These are phyloP conservation scores for Taiwanofungus camphoratus DNA, from an alignment of 1,284 basidiomycete species.

Conservation along the genomic window DNA sequence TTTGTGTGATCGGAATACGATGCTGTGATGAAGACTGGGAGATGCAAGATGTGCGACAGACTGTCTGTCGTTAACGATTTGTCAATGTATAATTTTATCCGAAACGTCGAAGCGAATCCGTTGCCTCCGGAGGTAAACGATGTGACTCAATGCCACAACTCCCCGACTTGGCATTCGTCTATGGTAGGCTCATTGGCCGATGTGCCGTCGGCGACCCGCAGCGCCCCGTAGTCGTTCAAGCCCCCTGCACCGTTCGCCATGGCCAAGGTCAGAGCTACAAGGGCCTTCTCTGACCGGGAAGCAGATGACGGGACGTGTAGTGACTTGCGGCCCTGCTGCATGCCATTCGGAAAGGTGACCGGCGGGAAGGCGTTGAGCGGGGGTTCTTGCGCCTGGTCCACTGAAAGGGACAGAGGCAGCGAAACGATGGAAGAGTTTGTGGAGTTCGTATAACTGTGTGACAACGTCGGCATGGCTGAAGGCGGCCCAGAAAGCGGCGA, in stretches of 20 bases:
- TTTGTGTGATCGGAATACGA: neutral
- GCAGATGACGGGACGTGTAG: conserved; percentile 19
- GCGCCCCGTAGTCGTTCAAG: conserved; percentile 54
- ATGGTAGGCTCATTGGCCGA: conserved; percentile 29
- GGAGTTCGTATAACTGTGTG: conserved; percentile 25
- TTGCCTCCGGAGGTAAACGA: conserved; percentile 5
- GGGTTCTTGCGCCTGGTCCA: conserved; percentile 4
- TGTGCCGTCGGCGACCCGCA: conserved; percentile 38
- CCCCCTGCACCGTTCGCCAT: conserved; percentile 67
- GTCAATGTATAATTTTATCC: too few relatives aligned
- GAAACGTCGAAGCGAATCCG: too few relatives aligned
- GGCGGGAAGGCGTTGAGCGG: conserved; percentile 17
- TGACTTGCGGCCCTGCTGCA: conserved; percentile 3
- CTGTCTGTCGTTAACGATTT: too few relatives aligned
- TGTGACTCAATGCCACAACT: conserved; percentile 47
- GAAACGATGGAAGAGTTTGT: conserved; percentile 31
- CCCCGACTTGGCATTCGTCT: conserved; percentile 48
- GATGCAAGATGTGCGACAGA: conserved; percentile 2
- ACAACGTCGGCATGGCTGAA: conserved; percentile 24
- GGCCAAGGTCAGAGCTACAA: conserved; percentile 56
- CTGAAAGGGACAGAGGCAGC: conserved; percentile 17
- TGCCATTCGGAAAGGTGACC: conserved; percentile 14
- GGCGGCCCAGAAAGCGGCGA: conserved; percentile 11
- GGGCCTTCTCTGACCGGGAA: conserved; percentile 49
- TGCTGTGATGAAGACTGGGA: neutral